Conservation (phyloP, 106 monocot genomes). For the Allium fistulosum region DNA sequence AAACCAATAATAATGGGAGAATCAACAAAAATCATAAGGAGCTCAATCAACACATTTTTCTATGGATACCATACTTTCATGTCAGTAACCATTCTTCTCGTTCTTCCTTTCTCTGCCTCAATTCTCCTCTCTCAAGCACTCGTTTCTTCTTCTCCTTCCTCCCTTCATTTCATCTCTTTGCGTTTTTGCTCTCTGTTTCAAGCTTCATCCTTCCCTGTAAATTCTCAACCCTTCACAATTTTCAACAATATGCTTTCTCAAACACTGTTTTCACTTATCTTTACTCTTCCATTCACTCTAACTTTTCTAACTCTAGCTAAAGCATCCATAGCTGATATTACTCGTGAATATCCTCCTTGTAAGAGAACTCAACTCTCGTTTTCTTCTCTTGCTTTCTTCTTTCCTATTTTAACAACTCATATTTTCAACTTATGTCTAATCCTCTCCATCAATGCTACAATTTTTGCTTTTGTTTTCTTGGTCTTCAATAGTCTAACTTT, state of each 20-base stretch:
- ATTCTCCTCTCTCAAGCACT: slow-evolving; percentile 47
- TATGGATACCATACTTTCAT: slow-evolving; percentile 45
- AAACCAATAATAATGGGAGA: slow-evolving; percentile 23
- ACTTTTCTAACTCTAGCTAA: slow-evolving; percentile 68
- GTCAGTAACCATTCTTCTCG: slow-evolving; percentile 41
- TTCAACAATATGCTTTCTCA: slow-evolving; percentile 55
- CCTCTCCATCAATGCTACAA: slow-evolving; percentile 51
- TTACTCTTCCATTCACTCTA: slow-evolving; percentile 55
- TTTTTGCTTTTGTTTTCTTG: slow-evolving; percentile 45
- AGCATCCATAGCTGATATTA: slow-evolving; percentile 34
- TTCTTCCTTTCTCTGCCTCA: slow-evolving; percentile 44
- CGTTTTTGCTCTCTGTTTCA: slow-evolving; percentile 40
- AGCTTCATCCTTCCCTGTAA: slow-evolving; percentile 45
- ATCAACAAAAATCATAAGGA: slow-evolving; percentile 40
- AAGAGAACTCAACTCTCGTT: slow-evolving; percentile 2
- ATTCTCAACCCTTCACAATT: slow-evolving; percentile 33
- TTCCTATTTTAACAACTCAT: slow-evolving; percentile 36
- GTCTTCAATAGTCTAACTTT: slow-evolving; percentile 35
- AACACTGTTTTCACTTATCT: slow-evolving; percentile 36
- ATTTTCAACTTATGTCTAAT: slow-evolving; percentile 39
- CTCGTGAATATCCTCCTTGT: background rate
- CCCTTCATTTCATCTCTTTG: slow-evolving; percentile 16
- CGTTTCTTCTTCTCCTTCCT: slow-evolving; percentile 15
- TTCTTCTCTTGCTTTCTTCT: slow-evolving; percentile 33
- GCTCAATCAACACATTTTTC: slow-evolving; percentile 51